These are phyloP conservation scores for Mycena galericulata DNA, from an alignment of 768 basidiomycete genomes.

Conservation along the genomic window DNA sequence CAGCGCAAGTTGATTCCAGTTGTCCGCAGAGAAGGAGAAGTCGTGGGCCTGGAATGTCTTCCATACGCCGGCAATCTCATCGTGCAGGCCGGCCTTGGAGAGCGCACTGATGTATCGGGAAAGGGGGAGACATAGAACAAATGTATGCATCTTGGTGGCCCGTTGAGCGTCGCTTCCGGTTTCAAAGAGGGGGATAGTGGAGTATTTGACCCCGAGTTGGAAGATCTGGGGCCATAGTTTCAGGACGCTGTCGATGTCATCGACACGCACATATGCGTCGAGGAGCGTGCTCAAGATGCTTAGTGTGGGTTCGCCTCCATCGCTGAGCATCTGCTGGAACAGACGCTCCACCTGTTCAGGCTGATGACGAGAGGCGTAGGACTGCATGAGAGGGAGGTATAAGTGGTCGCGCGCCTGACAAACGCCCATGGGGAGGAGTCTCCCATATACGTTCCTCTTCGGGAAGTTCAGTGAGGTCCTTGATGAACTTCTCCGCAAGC, in stretches of 20 bases:
- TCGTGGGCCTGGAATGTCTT: conserved; percentile 67
- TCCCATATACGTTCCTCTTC: conserved; percentile 53
- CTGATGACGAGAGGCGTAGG: conserved; percentile 57
- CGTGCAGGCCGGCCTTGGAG: conserved; percentile 71
- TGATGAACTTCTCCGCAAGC: conserved; percentile 76
- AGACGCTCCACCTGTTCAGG: conserved; percentile 68
- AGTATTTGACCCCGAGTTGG: conserved; percentile 62
- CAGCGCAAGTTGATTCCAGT: conserved; percentile 89
- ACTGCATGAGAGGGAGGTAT: conserved; percentile 70
- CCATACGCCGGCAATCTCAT: conserved; percentile 76
- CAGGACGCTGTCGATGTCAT: conserved; percentile 65
- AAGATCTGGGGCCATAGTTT: conserved; percentile 79
- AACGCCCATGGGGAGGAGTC: conserved; percentile 50
- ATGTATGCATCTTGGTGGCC: conserved; percentile 48
- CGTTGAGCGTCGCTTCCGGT: conserved; percentile 34
- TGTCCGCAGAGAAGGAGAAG: conserved; percentile 86
- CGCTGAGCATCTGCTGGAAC: conserved; percentile 62
- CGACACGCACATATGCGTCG: conserved; percentile 74
- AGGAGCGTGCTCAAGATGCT: conserved; percentile 73
- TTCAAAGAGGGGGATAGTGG: conserved; percentile 49
- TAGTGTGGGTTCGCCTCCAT: conserved; percentile 70
- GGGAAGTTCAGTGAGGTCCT: conserved; percentile 56
- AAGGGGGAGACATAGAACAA: conserved; percentile 78
- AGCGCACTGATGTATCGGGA: conserved; percentile 86
- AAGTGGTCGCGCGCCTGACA: conserved; percentile 64